Conservation (phyloP, 495 filamentous ascomycete genomes). For the Hyaloscypha variabilis region DNA sequence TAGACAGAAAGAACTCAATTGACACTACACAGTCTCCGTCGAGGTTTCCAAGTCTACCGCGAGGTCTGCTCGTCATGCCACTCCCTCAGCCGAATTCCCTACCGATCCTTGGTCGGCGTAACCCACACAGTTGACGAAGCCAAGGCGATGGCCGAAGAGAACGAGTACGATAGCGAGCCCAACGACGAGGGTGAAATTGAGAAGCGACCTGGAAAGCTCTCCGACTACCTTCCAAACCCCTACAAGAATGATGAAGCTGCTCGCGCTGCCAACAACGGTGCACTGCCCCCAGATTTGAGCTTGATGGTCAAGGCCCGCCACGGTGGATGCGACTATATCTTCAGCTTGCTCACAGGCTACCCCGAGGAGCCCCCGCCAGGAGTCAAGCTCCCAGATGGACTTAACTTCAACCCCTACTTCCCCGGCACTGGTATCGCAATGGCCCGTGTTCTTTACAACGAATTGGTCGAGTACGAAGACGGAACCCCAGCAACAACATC, state of each 20-base stretch:
- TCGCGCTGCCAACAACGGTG: slow-evolving; percentile 96
- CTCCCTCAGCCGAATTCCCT: slow-evolving; percentile 91
- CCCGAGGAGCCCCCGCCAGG: slow-evolving; percentile 95
- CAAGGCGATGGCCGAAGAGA: slow-evolving; percentile 94
- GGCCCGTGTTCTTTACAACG: slow-evolving; percentile 97
- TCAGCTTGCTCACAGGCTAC: slow-evolving; percentile 95
- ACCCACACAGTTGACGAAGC: slow-evolving; percentile 96
- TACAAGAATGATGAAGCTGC: slow-evolving; percentile 99
- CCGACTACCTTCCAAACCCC: slow-evolving; percentile 91
- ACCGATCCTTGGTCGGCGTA: slow-evolving; percentile 87
- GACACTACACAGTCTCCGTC: slow-evolving; percentile 72
- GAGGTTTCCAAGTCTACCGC: slow-evolving; percentile 99
- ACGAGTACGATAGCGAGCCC: slow-evolving; percentile 98
- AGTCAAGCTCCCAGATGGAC: slow-evolving; percentile 73
- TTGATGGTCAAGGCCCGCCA: slow-evolving; percentile 98
- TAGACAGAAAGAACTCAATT: slow-evolving; percentile 27
- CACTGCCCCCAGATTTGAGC: slow-evolving; percentile 94
- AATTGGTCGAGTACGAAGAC: slow-evolving; percentile 98
- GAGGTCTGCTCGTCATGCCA: slow-evolving; percentile 98
- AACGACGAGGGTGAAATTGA: slow-evolving; percentile 98
- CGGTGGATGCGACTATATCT: slow-evolving; percentile 98
- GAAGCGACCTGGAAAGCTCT: slow-evolving; percentile 97
- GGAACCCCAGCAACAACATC: slow-evolving; percentile 90
- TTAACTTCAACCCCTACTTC: slow-evolving; percentile 99
- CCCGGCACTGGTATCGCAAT: slow-evolving; percentile 98